Conservation (phyloP, 2,329 filamentous ascomycete species). For the Lachnellula cervina region DNA sequence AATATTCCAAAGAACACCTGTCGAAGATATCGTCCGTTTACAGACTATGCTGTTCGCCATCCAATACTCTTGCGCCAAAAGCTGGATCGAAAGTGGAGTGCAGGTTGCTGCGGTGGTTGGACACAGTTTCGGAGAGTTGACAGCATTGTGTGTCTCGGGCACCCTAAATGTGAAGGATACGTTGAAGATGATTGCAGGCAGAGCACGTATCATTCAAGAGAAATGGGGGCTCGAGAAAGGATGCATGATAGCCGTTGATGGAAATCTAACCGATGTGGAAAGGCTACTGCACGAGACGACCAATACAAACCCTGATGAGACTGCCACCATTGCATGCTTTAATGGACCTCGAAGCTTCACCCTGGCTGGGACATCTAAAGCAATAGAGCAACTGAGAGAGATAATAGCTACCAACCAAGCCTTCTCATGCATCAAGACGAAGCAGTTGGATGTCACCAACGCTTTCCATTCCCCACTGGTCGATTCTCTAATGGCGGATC, state of each 20-base stretch:
- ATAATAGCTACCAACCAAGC: constrained; percentile 18
- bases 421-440: constrained; percentile 9
- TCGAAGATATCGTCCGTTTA: constrained; percentile 7
- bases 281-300: constrained; percentile 2
- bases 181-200: constrained; percentile 28
- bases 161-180: constrained; percentile 30
- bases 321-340: constrained; percentile 30
- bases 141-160: constrained; percentile 34
- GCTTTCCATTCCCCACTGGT: constrained; percentile 28
- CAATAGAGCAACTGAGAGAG: constrained; percentile 24
- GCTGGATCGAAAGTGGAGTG: constrained; percentile 17
- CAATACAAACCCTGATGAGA: background rate
- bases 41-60: constrained; percentile 13
- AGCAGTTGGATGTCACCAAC: constrained; percentile 26
- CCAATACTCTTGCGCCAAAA: constrained; percentile 15
- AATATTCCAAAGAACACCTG: constrained; percentile 9
- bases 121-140: constrained; percentile 38
- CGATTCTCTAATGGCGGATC: constrained; percentile 9
- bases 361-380: constrained; percentile 26
- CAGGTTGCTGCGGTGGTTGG: constrained; percentile 21
- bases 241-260: constrained; percentile 33
- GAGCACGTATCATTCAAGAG: constrained; percentile 32
- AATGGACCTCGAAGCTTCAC: constrained; percentile 31
- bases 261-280: constrained; percentile 3
- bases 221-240: constrained; percentile 34